Evolutionary conservation across 495 filamentous ascomycete genomes (phyloP).

Genomic region (Daldinia concentrica): DNA sequence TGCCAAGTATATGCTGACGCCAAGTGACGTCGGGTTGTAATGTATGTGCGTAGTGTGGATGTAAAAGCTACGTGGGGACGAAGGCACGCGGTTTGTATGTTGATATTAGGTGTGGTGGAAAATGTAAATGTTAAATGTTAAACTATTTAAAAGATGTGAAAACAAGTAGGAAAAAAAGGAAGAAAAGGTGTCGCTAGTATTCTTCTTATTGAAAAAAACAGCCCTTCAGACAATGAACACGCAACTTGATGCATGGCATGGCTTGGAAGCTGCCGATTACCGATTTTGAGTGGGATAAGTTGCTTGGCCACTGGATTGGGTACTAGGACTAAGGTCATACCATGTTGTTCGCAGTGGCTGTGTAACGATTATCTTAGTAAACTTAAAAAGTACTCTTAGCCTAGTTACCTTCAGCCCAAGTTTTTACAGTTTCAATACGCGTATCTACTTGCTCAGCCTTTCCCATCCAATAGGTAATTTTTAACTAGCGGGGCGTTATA

Average conservation of each 20-base stretch:
- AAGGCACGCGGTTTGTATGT: not conserved
- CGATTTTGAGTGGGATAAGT: conserved; percentile 22
- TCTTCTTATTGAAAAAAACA: conserved; percentile 19
- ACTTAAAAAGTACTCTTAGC: not conserved
- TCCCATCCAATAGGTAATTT: not conserved
- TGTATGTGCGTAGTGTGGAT: not conserved
- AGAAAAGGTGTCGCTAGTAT: conserved; percentile 19
- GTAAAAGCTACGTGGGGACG: not conserved
- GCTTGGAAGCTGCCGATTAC: conserved; percentile 41
- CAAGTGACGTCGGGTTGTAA: conserved; percentile 30
- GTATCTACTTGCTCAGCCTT: not conserved
- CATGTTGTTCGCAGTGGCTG: conserved; percentile 30
- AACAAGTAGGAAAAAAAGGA: conserved; percentile 10
- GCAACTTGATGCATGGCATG: conserved; percentile 41
- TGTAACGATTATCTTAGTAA: conserved; percentile 17
- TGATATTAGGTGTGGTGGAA: not conserved
- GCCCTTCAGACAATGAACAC: conserved; percentile 31
- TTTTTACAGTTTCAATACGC: not conserved
- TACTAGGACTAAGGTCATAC: conserved; percentile 7
- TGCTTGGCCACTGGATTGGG: conserved; percentile 23
- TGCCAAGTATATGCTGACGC: conserved; percentile 21
- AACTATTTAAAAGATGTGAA: conserved; percentile 1
- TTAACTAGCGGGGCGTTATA: not conserved
- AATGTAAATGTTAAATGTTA: not conserved
- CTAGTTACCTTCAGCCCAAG: not conserved